Percentiles rank a stretch among this genome's conserved stretches.
Conservation (phyloP, 75 land plant genomes). For the Selaginella tamariscina region DNA sequence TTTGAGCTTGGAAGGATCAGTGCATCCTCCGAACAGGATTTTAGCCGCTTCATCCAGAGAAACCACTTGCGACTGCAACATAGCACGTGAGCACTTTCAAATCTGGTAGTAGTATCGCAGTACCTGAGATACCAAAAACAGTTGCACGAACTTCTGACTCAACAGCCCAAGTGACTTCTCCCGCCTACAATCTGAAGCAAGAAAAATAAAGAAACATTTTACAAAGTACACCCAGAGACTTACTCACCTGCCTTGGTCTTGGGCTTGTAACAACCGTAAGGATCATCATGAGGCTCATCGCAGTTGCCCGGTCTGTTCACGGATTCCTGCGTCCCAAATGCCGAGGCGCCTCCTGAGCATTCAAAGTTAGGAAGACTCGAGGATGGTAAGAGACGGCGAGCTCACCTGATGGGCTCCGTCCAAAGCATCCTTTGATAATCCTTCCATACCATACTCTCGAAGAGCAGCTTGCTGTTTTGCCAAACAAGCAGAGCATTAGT, state of each 20-base stretch:
- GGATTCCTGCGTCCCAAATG: not conserved
- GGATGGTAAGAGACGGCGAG: no score
- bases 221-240: not conserved
- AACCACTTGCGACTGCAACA: slow-evolving; percentile 45
- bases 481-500: no score
- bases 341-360: not conserved
- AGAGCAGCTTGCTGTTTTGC: slow-evolving; percentile 41
- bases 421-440: not conserved
- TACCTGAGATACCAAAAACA: slow-evolving; percentile 66
- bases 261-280: not conserved
- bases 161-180: slow-evolving; percentile 87
- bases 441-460: slow-evolving; percentile 11
- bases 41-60: slow-evolving; percentile 85
- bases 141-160: slow-evolving; percentile 89
- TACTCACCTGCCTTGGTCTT: slow-evolving; percentile 23
- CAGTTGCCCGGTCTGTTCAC: not conserved
- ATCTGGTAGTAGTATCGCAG: not conserved
- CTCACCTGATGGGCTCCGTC: not conserved
- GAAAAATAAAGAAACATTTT: not conserved
- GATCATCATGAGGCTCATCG: not conserved
- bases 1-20: slow-evolving; percentile 48
- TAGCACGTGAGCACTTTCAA: no score
- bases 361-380: no score
- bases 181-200: slow-evolving; percentile 46
- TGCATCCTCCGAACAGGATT: slow-evolving; percentile 56